Percentiles rank a stretch among this genome's conserved stretches.
phyloP scores from a whole-genome alignment of 805 yeast genomes.

The Metschnikowia cubensis region DNA sequence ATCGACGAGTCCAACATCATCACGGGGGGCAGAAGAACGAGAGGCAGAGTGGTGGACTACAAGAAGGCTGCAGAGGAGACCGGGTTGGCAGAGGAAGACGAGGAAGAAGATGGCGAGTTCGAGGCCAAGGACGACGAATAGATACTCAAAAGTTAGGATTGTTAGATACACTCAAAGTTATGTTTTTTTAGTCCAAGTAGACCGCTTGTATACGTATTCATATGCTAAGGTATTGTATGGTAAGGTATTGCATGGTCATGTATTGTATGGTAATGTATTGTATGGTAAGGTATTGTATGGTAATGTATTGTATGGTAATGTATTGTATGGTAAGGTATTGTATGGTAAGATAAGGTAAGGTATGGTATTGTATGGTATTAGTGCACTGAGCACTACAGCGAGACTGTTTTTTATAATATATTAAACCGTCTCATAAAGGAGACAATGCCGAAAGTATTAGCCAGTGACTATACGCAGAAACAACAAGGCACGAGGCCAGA shows the following conservation, averaged over 20 bases:
- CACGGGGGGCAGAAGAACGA: conserved; percentile 80
- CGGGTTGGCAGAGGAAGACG: conserved; percentile 48
- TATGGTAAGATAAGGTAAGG: too few species aligned
- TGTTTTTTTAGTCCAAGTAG: not conserved
- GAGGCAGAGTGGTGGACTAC: conserved; percentile 86
- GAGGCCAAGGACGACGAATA: conserved; percentile 34
- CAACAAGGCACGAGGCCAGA: not conserved
- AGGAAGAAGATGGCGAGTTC: conserved; percentile 50
- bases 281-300: too few species aligned
- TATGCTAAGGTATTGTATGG: too few species aligned
- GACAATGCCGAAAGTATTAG: not conserved
- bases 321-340: too few species aligned
- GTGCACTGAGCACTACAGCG: not conserved
- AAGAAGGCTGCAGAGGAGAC: conserved; percentile 73
- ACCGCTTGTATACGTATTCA: too few species aligned
- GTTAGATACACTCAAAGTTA: not conserved
- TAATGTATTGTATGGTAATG: too few species aligned
- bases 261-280: too few species aligned
- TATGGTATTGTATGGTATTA: too few species aligned
- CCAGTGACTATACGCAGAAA: not conserved
- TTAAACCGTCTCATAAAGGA: not conserved
- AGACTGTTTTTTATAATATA: not conserved
- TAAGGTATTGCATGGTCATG: too few species aligned
- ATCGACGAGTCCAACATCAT: conserved; percentile 82
- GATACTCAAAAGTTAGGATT: too few species aligned